Conservation (phyloP, 2,329 filamentous ascomycete genomes). For the Pseudocercospora macadamiae region DNA sequence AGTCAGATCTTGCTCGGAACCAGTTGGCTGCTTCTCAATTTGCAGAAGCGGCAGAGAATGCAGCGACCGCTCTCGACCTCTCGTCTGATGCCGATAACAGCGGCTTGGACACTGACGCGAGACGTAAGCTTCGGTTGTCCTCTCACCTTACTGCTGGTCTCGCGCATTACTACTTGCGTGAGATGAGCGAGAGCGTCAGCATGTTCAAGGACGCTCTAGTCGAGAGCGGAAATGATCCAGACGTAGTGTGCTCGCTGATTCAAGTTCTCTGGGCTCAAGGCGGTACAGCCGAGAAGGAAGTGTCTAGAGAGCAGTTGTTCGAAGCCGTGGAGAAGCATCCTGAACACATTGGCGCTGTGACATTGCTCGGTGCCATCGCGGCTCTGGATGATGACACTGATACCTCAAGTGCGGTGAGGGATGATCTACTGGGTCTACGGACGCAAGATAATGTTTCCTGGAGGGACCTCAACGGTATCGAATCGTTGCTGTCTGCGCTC, state of each 20-base stretch:
- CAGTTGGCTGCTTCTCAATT: constrained; percentile 72
- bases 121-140: constrained; percentile 74
- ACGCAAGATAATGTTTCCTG: constrained; percentile 64
- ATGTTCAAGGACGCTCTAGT: constrained; percentile 80
- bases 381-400: constrained; percentile 79
- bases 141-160: constrained; percentile 85
- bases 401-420: constrained; percentile 75
- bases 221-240: constrained; percentile 75
- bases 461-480: constrained; percentile 68
- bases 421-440: constrained; percentile 74
- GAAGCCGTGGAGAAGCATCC: constrained; percentile 74
- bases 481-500: constrained; percentile 75
- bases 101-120: constrained; percentile 65
- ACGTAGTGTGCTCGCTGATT: constrained; percentile 83
- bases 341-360: constrained; percentile 76
- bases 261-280: constrained; percentile 94
- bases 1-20: constrained; percentile 83
- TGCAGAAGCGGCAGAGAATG: constrained; percentile 73
- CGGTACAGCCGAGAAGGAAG: constrained; percentile 70
- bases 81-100: constrained; percentile 69
- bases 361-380: constrained; percentile 82
- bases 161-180: constrained; percentile 71
- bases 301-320: constrained; percentile 79
- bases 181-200: constrained; percentile 69
- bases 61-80: constrained; percentile 77